Evolutionary conservation across 2,329 filamentous ascomycete species (phyloP).

Genomic region (Colletotrichum sp.): DNA sequence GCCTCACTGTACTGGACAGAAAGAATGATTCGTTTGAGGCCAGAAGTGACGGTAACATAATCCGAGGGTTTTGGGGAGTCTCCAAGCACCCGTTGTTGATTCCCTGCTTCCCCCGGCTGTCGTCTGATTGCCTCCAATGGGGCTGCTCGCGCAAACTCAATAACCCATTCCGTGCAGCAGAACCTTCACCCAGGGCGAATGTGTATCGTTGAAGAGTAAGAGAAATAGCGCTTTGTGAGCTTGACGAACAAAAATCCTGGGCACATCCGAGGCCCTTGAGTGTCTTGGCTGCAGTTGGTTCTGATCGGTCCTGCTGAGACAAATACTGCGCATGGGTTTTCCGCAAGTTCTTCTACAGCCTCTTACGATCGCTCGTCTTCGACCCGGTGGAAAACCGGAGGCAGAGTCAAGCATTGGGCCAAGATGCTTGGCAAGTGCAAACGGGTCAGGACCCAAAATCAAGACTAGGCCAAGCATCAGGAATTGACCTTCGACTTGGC

Average conservation of each 20-base stretch:
- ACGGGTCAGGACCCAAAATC: not conserved
- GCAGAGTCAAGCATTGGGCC: not conserved
- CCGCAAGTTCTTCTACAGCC: not conserved
- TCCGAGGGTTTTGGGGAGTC: not conserved
- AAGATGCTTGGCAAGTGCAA: not conserved
- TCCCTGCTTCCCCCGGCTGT: not conserved
- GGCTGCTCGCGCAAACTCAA: not conserved
- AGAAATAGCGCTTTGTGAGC: not conserved
- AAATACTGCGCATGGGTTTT: not conserved
- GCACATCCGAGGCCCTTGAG: not conserved
- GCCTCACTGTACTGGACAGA: not conserved
- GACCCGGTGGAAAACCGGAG: conserved; percentile 14
- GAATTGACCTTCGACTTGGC: not conserved
- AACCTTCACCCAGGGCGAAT: not conserved
- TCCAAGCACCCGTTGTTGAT: not conserved
- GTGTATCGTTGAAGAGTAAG: not conserved
- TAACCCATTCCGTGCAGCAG: not conserved
- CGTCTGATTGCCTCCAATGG: not conserved
- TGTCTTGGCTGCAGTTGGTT: not conserved
- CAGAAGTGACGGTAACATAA: not conserved
- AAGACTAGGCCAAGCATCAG: not conserved
- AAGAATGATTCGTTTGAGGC: not conserved
- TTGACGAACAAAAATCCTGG: rapidly evolving
- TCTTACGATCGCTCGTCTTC: not conserved
- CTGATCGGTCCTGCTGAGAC: not conserved